Base-by-base conservation (phyloP, 768 basidiomycete genomes). In the Grammothele lineata region DNA sequence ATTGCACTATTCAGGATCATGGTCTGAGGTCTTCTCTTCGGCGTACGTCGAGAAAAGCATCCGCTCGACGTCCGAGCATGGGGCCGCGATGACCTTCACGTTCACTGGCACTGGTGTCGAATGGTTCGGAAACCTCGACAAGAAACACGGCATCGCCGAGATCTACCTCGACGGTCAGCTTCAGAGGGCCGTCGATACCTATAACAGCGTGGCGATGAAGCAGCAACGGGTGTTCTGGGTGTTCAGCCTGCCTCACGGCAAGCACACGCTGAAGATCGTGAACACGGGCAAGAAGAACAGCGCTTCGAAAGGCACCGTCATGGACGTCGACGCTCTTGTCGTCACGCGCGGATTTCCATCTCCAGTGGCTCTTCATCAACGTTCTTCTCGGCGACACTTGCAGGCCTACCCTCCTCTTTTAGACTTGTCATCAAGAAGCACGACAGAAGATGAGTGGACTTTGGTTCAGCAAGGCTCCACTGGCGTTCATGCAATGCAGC, bases 401-500 rank as follows among this genome's bases (percentile, higher is more conserved):
- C 43, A 53, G 17, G 35, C 41, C 10, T 43, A 47, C 17, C 58
- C 57, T 25, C 53, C 57, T 37, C 49, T 58, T n/a, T 40, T 54
- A 5, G 50, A 49, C 30, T 19, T 54, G 32, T 50, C 53, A 7
- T 44, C 57, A 3, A 43, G 17, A 12, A 40, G 41, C 12, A 40
- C 35, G 23, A 19, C 51, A 2, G 41, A 50, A 7, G 40, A 52
- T 6, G 43, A 58, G 11, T 91, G 88, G 88, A 70, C 71, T 14
- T 61, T 90, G 26, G 63, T 62, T 25, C 81, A 86, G 62, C 70
- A 75, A 42, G 88, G 88, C 12, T 72, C 77, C 15, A 88, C 85
- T 12, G 88, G 88, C 14, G 83, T 90, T 11, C 70, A 79, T 47
- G 88, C 87, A 3, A 89, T 89, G 87, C 87, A 90, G 61, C 61